Base-by-base conservation (phyloP, 805 yeast species). In the Kregervanrija fluxuum region DNA sequence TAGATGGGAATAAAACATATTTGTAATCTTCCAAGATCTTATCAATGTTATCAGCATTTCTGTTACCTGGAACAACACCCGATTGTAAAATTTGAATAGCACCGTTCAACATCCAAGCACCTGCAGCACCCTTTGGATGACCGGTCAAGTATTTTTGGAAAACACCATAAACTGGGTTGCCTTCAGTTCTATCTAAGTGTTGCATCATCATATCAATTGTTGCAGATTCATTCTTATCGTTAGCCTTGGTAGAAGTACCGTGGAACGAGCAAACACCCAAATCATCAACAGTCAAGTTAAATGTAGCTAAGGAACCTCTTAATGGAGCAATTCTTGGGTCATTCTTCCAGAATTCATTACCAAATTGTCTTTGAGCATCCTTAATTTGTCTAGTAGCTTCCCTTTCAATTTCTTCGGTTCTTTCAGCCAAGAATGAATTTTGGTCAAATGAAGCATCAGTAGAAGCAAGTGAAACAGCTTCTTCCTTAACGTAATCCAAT, bases 81-180 rank as follows among this genome's bases (percentile, higher is more conserved):
- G 85, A 67, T 72, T 87, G 85, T 66, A 93, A 74, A 55, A 90
- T 82, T 74, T 93, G 99, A 55, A 93, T 72, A 46, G 88, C 96
- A 70, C 99, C 99, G 69, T 93, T 95, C 78, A 93, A 72, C 99
- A 93, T 93, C 99, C 99, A 93, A 47, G 99, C 98, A 77, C 97
- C 99, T 47, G 99, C 99, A 59, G 99, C 99, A 79, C 99, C 99
- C 85, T 93, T 93, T 60, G 99, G 99, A 75, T 93, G 99, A 71
- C 99, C 99, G 59, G 99, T 93, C 63, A 93, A 79, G 80, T 78
- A 93, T 71, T 93, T 93, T 73, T 93, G 99, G 95, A 95, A 91
- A 45, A 93, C 95, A 79, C 98, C 97, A 56, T 84, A 75, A 41
- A 95, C 90, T 51, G 99, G 95, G 73, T 93, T 95, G 72, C 99